These are phyloP conservation scores for Scytalidium lignicola DNA, from an alignment of 2,329 filamentous ascomycete genomes.

Conservation along the genomic window DNA sequence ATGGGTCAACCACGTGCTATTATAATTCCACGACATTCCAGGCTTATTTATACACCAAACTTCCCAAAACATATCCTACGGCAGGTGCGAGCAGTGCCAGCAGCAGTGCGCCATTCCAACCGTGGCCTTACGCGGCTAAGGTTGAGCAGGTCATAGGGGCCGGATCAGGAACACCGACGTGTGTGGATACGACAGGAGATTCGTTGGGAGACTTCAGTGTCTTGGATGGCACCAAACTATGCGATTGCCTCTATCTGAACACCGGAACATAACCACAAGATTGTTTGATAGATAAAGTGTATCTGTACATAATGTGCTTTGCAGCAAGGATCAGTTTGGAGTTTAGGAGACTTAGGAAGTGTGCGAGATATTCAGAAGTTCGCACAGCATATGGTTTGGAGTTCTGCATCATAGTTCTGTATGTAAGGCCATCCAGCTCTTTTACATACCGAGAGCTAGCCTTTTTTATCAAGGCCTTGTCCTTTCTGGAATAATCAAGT, in stretches of 20 bases:
- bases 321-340: background rate
- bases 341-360: background rate
- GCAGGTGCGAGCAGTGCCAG: constrained; percentile 23
- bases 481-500: too few relatives aligned
- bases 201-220: constrained; percentile 34
- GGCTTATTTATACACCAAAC: constrained; percentile 56
- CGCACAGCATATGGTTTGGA: too few relatives aligned
- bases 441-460: too few relatives aligned
- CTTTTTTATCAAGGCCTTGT: too few relatives aligned
- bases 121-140: constrained; percentile 56
- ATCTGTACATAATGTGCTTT: background rate
- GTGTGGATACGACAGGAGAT: constrained; percentile 37
- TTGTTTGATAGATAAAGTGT: background rate
- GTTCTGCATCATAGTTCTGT: too few relatives aligned
- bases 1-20: constrained; percentile 47
- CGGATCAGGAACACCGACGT: constrained; percentile 47
- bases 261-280: constrained; percentile 11
- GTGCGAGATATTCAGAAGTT: background rate
- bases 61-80: constrained; percentile 34
- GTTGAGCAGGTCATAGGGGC: constrained; percentile 46
- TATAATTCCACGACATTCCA: constrained; percentile 52
- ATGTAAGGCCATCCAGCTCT: too few relatives aligned
- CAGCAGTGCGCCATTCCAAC: constrained; percentile 25
- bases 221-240: constrained; percentile 7
- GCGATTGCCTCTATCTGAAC: constrained; percentile 24